These are phyloP conservation scores for Coniosporium tulheliwenetii DNA, from an alignment of 2,329 filamentous ascomycete species.

Conservation along the genomic window DNA sequence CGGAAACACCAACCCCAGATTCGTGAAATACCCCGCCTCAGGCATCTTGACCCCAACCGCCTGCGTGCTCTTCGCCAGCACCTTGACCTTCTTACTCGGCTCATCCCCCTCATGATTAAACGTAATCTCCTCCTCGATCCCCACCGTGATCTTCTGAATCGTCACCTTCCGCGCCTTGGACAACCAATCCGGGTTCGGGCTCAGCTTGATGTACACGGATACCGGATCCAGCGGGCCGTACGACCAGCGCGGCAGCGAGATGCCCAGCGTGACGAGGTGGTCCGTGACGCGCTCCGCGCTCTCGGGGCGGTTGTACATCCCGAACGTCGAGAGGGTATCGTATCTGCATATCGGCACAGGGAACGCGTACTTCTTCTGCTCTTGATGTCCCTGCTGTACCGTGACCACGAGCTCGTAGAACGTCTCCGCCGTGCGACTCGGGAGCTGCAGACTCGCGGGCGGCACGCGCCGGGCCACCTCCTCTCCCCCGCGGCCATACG, in stretches of 20 bases:
- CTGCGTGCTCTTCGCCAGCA: conserved; percentile 70
- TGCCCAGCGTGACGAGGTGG: conserved; percentile 79
- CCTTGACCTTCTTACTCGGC: conserved; percentile 77
- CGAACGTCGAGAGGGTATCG: conserved; percentile 93
- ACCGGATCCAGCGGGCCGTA: conserved; percentile 93
- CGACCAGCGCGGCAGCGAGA: conserved; percentile 87
- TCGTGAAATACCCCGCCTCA: conserved; percentile 83
- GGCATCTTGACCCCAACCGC: conserved; percentile 70
- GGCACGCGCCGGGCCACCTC: conserved; percentile 83
- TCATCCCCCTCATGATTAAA: conserved; percentile 97
- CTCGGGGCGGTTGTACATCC: conserved; percentile 97
- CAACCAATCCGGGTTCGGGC: conserved; percentile 83
- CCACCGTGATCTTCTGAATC: conserved; percentile 84
- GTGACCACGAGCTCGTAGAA: conserved; percentile 94
- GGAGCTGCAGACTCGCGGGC: conserved; percentile 77
- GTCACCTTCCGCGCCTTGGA: conserved; percentile 81
- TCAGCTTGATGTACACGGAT: conserved; percentile 86
- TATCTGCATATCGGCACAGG: conserved; percentile 85
- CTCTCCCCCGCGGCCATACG: conserved; percentile 79
- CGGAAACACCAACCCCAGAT: conserved; percentile 80
- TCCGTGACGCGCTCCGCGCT: conserved; percentile 73
- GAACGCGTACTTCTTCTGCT: conserved; percentile 82
- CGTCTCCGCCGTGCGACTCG: conserved; percentile 89
- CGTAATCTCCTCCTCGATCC: conserved; percentile 95
- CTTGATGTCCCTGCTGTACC: conserved; percentile 75